phyloP scores from a whole-genome alignment of 805 yeast genomes.

The Saccharomycopsis capsularis region DNA sequence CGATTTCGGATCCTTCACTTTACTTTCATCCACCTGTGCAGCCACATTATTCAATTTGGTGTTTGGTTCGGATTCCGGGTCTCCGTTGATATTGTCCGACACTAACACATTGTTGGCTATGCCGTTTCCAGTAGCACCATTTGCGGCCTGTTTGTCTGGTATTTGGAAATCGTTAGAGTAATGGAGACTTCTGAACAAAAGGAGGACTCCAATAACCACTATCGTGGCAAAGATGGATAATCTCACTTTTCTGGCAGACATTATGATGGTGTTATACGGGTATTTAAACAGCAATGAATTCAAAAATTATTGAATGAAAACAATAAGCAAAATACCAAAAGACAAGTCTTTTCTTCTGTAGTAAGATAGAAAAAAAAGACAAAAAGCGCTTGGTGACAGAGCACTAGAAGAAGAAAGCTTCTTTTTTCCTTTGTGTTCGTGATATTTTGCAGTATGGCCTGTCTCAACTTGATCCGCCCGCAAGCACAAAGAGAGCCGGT shows the following conservation, averaged over 20 bases:
- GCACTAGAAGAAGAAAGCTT: too few relatives aligned
- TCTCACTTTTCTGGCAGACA: conserved; percentile 18
- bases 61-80: conserved; percentile 3
- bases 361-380: too few relatives aligned
- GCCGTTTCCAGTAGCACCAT: not conserved
- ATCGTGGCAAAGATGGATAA: conserved; percentile 17
- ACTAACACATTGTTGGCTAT: not conserved
- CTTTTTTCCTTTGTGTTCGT: too few relatives aligned
- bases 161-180: conserved; percentile 7
- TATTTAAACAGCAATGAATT: too few relatives aligned
- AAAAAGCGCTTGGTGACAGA: too few relatives aligned
- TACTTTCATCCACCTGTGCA: conserved; percentile 30
- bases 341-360: too few relatives aligned
- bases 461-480: too few relatives aligned
- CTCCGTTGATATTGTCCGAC: not conserved
- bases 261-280: conserved; percentile 34
- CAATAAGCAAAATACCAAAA: too few relatives aligned
- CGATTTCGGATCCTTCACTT: conserved; percentile 34
- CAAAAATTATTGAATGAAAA: too few relatives aligned
- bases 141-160: not conserved
- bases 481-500: too few relatives aligned
- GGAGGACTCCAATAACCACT: conserved; percentile 10
- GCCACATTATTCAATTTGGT: conserved; percentile 2
- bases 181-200: conserved; percentile 9
- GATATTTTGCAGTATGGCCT: too few relatives aligned